Conservation (phyloP, 2,329 filamentous ascomycete species). For the Botrytis aclada region DNA sequence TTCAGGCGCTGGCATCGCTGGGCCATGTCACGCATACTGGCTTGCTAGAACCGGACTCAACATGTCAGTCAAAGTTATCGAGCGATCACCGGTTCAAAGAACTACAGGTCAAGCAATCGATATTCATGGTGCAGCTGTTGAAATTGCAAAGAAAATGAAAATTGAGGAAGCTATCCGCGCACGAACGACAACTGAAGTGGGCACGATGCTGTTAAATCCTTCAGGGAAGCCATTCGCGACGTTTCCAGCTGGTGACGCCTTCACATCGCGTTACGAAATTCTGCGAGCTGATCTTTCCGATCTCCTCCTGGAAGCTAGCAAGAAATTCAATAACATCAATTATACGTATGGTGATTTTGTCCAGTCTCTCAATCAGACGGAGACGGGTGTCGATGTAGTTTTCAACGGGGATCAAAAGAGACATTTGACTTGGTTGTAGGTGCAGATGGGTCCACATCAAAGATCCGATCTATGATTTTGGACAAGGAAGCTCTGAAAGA, state of each 20-base stretch:
- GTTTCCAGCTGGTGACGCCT: slow-evolving; percentile 39
- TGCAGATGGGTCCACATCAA: slow-evolving; percentile 47
- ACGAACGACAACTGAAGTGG: slow-evolving; percentile 43
- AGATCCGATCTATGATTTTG: slow-evolving; percentile 46
- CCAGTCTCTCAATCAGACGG: slow-evolving; percentile 37
- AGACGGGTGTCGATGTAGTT: slow-evolving; percentile 43
- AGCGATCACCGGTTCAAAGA: slow-evolving; percentile 44
- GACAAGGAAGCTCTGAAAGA: slow-evolving; percentile 40
- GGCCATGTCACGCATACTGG: slow-evolving; percentile 48
- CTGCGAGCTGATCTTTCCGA: slow-evolving; percentile 43
- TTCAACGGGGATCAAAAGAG: slow-evolving; percentile 39
- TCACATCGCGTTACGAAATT: slow-evolving; percentile 47
- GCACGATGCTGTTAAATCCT: slow-evolving; percentile 42
- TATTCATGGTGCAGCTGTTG: slow-evolving; percentile 44
- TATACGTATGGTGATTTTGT: slow-evolving; percentile 44
- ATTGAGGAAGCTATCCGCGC: slow-evolving; percentile 42
- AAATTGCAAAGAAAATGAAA: slow-evolving; percentile 42
- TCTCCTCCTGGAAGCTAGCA: slow-evolving; percentile 41
- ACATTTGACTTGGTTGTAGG: slow-evolving; percentile 50
- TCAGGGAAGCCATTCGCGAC: slow-evolving; percentile 41
- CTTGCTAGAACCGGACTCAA: slow-evolving; percentile 41
- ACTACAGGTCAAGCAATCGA: slow-evolving; percentile 53
- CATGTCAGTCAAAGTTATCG: slow-evolving; percentile 42
- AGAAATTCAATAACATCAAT: slow-evolving; percentile 26
- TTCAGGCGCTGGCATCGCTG: slow-evolving; percentile 39